Evolutionary conservation across 129 eudicot genomes (phyloP), one percentile per base, ranked within the genome.

Genomic region (Lactuca sativa): DNA sequence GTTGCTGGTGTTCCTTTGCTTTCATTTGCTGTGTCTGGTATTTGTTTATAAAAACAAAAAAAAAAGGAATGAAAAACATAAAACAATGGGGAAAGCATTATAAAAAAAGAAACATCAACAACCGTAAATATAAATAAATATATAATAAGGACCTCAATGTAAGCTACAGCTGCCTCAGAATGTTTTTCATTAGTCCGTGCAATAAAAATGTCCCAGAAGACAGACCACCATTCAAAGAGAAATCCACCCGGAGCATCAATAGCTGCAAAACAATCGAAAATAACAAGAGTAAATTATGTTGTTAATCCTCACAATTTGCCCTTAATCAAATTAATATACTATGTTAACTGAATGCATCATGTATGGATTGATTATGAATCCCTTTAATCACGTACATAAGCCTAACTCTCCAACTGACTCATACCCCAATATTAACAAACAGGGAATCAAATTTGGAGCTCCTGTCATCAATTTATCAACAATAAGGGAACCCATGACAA

Each of bases 171-270:
- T 47, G 98, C 78, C 71, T 93, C 98, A 73, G 98, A 90, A 83
- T 93, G 98, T 70, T 93, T 93, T 83, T 93, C 97, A 49, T 89
- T 93, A 73, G 98, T 92, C 84, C 98, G 77, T 51, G 98, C 98
- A 43, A 92, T 92, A 71, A 92, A 92, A 33, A 92, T 89, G 82
- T 92, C 98, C 98, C 98, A 92, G 44, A 92, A 92, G 76, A 92
- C 98, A 51, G 98, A 92, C 98, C 98, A 92, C 98, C 98, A 92
- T 72, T 92, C 98, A 70, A 92, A 92, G 53, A 92, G 95, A 83
- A 93, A 93, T 61, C 98, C 98, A 40, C 98, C 98, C 2, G 98
- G 98, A 14, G 98, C 98, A 87, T 93, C 98, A 71, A 93, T 93
- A 64, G 98, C 98, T 93, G 83, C 72, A 81, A 74, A 51, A 44